Evolutionary conservation across 768 basidiomycete species (phyloP).

Genomic region (Tricholoma hemisulphureum): DNA sequence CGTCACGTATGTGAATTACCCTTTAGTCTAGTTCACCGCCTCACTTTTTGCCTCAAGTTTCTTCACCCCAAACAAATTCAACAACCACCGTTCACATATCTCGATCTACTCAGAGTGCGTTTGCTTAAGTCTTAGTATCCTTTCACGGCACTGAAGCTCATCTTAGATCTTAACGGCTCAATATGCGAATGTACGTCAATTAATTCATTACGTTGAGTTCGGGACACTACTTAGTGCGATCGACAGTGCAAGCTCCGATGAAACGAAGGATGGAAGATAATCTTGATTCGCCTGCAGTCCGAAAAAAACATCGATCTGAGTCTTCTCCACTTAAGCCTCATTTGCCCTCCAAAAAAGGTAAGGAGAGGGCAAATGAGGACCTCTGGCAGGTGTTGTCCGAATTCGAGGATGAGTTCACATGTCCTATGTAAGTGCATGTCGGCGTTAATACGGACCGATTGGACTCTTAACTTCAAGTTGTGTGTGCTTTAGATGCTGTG

Average conservation of each 20-base stretch:
- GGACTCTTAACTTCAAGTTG: slow-evolving; percentile 6
- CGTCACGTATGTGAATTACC: slow-evolving; percentile 3
- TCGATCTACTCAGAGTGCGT: slow-evolving; percentile 7
- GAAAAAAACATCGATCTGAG: slow-evolving; percentile 13
- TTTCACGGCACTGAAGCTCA: background rate
- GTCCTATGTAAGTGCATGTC: slow-evolving; percentile 60
- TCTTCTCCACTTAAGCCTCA: slow-evolving; percentile 6
- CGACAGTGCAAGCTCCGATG: background rate
- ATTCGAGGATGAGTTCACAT: slow-evolving; percentile 66
- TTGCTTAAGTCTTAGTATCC: background rate
- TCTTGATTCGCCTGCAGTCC: background rate
- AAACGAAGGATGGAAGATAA: slow-evolving; percentile 1
- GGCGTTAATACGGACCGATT: background rate
- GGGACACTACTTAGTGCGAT: background rate
- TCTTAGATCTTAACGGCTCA: slow-evolving; percentile 6
- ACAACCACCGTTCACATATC: background rate
- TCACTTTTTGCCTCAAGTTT: slow-evolving; percentile 14
- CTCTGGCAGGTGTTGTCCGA: slow-evolving; percentile 34
- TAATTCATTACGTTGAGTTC: background rate
- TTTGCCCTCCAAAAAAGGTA: slow-evolving; percentile 42
- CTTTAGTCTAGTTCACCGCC: slow-evolving; percentile 5
- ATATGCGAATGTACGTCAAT: background rate
- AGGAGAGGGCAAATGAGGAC: slow-evolving; percentile 32
- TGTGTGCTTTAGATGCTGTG: slow-evolving; percentile 54
- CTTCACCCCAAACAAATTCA: slow-evolving; percentile 3